phyloP scores from a whole-genome alignment of 1,284 basidiomycete genomes.

The Coniophora puteana region DNA sequence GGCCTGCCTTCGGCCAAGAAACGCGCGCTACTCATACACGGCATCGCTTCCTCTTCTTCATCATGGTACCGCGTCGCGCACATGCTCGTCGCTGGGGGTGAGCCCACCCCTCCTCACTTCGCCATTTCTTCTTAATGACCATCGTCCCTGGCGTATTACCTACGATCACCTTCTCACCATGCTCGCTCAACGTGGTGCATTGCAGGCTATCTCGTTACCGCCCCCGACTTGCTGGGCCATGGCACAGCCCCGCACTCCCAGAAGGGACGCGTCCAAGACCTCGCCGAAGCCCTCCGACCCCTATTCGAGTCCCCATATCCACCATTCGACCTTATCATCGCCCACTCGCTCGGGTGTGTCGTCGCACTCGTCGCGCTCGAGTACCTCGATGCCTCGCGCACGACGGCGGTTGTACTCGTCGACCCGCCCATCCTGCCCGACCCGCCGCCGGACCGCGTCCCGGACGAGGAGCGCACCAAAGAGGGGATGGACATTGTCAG shows the following conservation, averaged over 20 bases:
- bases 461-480: too few relatives aligned
- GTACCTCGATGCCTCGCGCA: slow-evolving; percentile 5
- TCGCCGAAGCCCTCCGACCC: slow-evolving; percentile 1
- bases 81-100: slow-evolving; percentile 9
- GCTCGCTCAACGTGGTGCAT: too few relatives aligned
- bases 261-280: neutral
- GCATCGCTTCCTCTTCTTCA: slow-evolving; percentile 13
- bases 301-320: neutral
- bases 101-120: neutral
- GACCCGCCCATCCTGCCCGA: slow-evolving; percentile 17
- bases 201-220: slow-evolving; percentile 6
- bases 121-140: neutral
- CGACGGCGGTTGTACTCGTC: slow-evolving; percentile 14
- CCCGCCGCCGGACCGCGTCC: too few relatives aligned
- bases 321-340: slow-evolving; percentile 1
- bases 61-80: slow-evolving; percentile 15
- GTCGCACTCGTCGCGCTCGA: slow-evolving; percentile 10
- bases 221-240: slow-evolving; percentile 5
- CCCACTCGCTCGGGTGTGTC: slow-evolving; percentile 4
- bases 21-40: slow-evolving; percentile 18
- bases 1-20: too few relatives aligned
- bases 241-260: slow-evolving; percentile 3
- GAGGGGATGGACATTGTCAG: slow-evolving; percentile 3
- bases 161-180: too few relatives aligned
- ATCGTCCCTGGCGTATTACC: too few relatives aligned